These are phyloP conservation scores for Ophiostoma triangulosporum DNA, from an alignment of 2,329 filamentous ascomycete genomes.

Conservation along the genomic window DNA sequence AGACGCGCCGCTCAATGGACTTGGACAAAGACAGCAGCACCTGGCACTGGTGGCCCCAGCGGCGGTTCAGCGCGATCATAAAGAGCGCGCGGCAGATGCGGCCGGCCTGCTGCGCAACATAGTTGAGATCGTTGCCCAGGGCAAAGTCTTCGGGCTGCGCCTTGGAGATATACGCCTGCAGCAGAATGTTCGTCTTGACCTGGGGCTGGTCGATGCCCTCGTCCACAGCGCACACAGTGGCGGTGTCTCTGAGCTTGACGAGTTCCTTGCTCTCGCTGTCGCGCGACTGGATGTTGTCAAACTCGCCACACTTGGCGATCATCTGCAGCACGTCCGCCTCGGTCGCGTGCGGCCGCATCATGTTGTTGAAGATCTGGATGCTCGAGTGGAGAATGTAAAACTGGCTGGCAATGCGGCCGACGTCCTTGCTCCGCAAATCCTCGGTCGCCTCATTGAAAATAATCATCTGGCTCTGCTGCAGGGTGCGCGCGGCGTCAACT, in stretches of 20 bases:
- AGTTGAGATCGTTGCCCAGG: conserved; percentile 78
- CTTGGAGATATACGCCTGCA: conserved; percentile 88
- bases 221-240: conserved; percentile 66
- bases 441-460: conserved; percentile 94
- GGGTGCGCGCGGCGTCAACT: conserved; percentile 71
- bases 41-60: conserved; percentile 91
- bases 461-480: conserved; percentile 96
- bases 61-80: conserved; percentile 89
- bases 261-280: conserved; percentile 86
- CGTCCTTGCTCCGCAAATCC: conserved; percentile 84
- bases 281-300: conserved; percentile 88
- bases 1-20: conserved; percentile 90
- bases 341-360: conserved; percentile 76
- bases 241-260: conserved; percentile 54
- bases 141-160: conserved; percentile 87
- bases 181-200: conserved; percentile 86
- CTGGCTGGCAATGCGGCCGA: conserved; percentile 92
- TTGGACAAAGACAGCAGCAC: conserved; percentile 87
- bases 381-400: conserved; percentile 91
- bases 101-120: conserved; percentile 89
- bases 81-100: conserved; percentile 91
- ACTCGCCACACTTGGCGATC: conserved; percentile 96
- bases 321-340: conserved; percentile 91
- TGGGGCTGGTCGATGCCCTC: conserved; percentile 60
- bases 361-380: conserved; percentile 88